Evolutionary conservation across 2,329 filamentous ascomycete species (phyloP).

Genomic region (Fusarium virguliforme): DNA sequence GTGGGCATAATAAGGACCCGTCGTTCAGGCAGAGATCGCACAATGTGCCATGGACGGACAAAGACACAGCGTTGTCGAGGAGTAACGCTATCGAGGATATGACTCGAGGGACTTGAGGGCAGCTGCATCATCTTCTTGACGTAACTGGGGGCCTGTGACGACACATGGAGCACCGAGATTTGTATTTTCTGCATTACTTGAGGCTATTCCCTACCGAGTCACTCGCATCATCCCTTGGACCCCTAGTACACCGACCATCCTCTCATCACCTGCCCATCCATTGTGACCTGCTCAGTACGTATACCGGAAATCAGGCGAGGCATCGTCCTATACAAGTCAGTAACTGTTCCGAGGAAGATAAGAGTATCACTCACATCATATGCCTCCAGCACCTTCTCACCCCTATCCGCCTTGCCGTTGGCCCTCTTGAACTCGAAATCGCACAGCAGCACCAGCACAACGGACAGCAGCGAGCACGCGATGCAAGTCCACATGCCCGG

Average conservation of each 20-base stretch:
- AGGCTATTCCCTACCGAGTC: constrained; percentile 8
- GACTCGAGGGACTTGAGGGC: constrained; percentile 19
- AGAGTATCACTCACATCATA: constrained; percentile 62
- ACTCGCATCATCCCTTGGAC: not conserved
- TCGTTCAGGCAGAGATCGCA: constrained; percentile 34
- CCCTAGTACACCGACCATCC: constrained; percentile 14
- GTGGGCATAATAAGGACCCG: constrained; percentile 18
- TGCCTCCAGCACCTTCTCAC: constrained; percentile 67
- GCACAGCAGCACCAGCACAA: constrained; percentile 62
- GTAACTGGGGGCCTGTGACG: constrained; percentile 18
- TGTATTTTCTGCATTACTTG: constrained; percentile 10
- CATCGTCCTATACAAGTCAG: constrained; percentile 48
- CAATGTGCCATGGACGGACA: constrained; percentile 44
- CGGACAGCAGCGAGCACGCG: constrained; percentile 63
- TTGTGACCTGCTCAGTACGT: constrained; percentile 50
- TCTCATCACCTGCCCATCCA: constrained; percentile 2
- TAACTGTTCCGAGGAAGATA: constrained; percentile 16
- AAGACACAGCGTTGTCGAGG: constrained; percentile 37
- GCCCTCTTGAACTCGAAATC: constrained; percentile 61
- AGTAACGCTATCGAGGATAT: constrained; percentile 37
- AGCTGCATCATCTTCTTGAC: constrained; percentile 26
- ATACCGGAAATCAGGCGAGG: constrained; percentile 55
- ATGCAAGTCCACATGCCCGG: constrained; percentile 72
- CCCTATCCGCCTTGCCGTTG: constrained; percentile 68
- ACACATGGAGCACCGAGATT: constrained; percentile 35